These are phyloP conservation scores for Fusarium bulbicola DNA, from an alignment of 2,329 filamentous ascomycete species.

Conservation along the genomic window DNA sequence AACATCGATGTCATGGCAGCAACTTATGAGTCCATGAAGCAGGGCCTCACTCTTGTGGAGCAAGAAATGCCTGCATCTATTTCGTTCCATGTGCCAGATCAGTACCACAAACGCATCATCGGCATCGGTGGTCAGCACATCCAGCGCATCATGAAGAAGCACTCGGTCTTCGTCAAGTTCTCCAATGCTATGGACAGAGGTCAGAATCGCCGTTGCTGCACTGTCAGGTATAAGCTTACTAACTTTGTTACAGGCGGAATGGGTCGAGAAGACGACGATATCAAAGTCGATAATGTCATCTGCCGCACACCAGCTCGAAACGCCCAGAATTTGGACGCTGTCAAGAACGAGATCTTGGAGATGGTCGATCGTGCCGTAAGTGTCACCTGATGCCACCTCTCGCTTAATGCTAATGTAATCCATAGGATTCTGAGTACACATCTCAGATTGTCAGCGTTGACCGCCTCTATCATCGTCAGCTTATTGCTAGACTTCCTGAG, in stretches of 20 bases:
- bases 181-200: conserved; percentile 99
- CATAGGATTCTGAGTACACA: conserved; percentile 93
- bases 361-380: conserved; percentile 95
- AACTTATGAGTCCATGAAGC: conserved; percentile 93
- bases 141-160: conserved; percentile 99
- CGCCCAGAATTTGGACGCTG: conserved; percentile 93
- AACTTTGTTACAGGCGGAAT: conserved; percentile 62
- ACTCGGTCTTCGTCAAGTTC: conserved; percentile 99
- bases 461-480: conserved; percentile 92
- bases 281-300: conserved; percentile 99
- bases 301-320: conserved; percentile 97
- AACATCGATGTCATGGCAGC: conserved; percentile 97
- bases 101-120: conserved; percentile 99
- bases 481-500: conserved; percentile 86
- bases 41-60: conserved; percentile 90
- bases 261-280: conserved; percentile 95
- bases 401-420: conserved; percentile 4
- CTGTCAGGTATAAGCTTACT: conserved; percentile 43
- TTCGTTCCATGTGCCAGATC: conserved; percentile 98
- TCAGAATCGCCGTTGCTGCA: conserved; percentile 32
- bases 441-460: conserved; percentile 94
- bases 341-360: conserved; percentile 98
- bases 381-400: conserved; percentile 23
- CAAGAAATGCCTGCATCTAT: conserved; percentile 99
- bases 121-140: conserved; percentile 98